phyloP scores from a whole-genome alignment of 306 rosid species.

The Boehmeria nivea region DNA sequence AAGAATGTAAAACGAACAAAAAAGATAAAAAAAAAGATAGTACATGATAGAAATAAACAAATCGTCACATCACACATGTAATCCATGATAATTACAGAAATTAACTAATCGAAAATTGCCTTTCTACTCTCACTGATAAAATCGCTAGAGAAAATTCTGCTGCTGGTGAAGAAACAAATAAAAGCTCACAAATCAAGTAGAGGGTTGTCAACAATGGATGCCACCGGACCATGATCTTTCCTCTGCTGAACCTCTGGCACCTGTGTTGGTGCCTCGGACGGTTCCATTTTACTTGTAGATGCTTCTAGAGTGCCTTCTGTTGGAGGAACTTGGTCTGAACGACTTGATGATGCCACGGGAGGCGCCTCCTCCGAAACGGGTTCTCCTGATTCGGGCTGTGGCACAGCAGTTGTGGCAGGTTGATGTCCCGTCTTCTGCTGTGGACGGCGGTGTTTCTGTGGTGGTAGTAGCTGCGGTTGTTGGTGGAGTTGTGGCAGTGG shows the following conservation, averaged over 20 bases:
- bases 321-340: slow-evolving; percentile 23
- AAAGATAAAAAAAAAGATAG: background rate
- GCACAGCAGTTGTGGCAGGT: slow-evolving; percentile 15
- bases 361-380: slow-evolving; percentile 17
- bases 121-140: background rate
- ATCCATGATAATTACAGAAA: background rate
- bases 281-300: slow-evolving; percentile 19
- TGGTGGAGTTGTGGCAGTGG: slow-evolving; percentile 37
- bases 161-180: too few species aligned
- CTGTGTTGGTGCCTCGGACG: slow-evolving; percentile 35
- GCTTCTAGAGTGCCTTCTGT: slow-evolving; percentile 32
- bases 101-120: background rate
- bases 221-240: slow-evolving; percentile 20
- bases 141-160: slow-evolving; percentile 1
- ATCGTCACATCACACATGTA: background rate
- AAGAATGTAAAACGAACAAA: background rate
- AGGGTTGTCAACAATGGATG: slow-evolving; percentile 23
- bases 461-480: slow-evolving; percentile 40
- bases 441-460: slow-evolving; percentile 40
- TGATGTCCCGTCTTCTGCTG: slow-evolving; percentile 25
- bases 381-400: slow-evolving; percentile 37
- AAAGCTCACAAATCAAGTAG: slow-evolving; percentile 24
- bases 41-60: background rate
- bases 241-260: slow-evolving; percentile 29
- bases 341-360: slow-evolving; percentile 34